phyloP scores from a whole-genome alignment of 2,329 filamentous ascomycete species.

The Fusarium sp. region DNA sequence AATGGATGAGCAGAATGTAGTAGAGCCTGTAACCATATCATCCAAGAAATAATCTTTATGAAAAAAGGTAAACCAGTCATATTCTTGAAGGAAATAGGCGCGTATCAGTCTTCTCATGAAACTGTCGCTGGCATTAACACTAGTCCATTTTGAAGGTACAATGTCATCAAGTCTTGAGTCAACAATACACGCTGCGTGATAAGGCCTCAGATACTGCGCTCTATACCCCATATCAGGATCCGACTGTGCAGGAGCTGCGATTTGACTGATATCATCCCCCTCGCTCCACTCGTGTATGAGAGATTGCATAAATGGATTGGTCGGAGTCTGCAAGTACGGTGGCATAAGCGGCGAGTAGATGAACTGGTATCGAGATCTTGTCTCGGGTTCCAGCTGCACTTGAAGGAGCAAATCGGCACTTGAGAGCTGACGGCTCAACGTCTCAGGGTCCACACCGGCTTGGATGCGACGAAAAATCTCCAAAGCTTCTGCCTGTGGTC shows the following conservation, averaged over 20 bases:
- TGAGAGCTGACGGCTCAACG: background rate
- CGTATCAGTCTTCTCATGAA: conserved; percentile 1
- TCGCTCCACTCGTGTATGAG: conserved; percentile 11
- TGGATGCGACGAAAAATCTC: conserved; percentile 3
- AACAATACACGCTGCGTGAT: conserved; percentile 12
- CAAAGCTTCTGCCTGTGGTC: background rate
- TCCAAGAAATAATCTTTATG: conserved; percentile 19
- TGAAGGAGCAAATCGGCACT: conserved; percentile 14
- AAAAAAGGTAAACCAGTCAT: conserved; percentile 14
- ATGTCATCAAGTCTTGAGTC: background rate
- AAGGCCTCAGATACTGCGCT: conserved; percentile 16
- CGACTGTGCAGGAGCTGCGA: background rate
- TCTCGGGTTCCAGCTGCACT: conserved; percentile 8
- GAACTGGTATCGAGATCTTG: conserved; percentile 6
- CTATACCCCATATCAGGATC: background rate
- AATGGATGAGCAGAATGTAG: conserved; percentile 6
- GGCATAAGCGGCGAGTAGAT: conserved; percentile 4
- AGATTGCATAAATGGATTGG: conserved; percentile 12
- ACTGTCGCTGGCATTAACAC: background rate
- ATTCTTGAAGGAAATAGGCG: conserved; percentile 12
- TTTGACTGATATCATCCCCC: background rate
- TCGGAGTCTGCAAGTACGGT: background rate
- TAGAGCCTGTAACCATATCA: conserved; percentile 4
- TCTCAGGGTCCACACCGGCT: conserved; percentile 3
- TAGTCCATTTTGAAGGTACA: conserved; percentile 8